Evolutionary conservation across 1,139 yeast species (phyloP).

Genomic region (Yamadazyma siamensis): DNA sequence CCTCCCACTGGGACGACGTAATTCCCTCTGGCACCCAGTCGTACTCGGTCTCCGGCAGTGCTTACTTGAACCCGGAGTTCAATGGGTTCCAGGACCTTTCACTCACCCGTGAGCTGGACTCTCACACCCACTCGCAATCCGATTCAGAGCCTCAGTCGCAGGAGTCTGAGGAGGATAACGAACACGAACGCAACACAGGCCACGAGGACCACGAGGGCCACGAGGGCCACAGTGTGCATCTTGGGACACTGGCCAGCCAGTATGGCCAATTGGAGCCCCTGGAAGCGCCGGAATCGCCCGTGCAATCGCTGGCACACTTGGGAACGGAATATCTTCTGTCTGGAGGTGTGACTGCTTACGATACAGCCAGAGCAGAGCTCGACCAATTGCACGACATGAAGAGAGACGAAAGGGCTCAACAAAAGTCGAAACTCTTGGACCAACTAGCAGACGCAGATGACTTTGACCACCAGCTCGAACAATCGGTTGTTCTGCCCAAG

Average conservation of each 20-base stretch:
- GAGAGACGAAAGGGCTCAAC: conserved; percentile 34
- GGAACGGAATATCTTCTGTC: no score
- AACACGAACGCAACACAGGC: conserved; percentile 6
- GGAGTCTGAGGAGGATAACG: conserved; percentile 15
- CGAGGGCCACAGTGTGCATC: no score
- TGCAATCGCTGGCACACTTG: no score
- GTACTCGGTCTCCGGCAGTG: conserved; percentile 7
- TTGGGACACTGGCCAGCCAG: no score
- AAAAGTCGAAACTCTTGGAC: conserved; percentile 31
- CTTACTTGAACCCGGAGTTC: conserved; percentile 13
- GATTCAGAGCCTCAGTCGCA: conserved; percentile 19
- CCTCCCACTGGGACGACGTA: conserved; percentile 39
- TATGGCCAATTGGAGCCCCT: no score
- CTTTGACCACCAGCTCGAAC: conserved; percentile 17
- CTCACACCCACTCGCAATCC: no score
- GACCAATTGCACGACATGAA: conserved; percentile 34
- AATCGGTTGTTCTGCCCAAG: conserved; percentile 20
- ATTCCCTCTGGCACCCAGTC: conserved; percentile 16
- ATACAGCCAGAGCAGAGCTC: conserved; percentile 19
- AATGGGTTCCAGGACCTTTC: conserved; percentile 27
- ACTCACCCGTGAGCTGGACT: conserved; percentile 17
- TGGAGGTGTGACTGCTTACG: conserved; percentile 7
- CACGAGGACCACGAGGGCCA: no score
- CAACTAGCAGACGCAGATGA: conserved; percentile 35
- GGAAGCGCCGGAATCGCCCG: background rate